A percentile compares a stretch with the other conserved stretches of the same genome.
Evolutionary conservation across 108 stramenopile genomes (phyloP).

Genomic region (Discostella stelligeroides): DNA sequence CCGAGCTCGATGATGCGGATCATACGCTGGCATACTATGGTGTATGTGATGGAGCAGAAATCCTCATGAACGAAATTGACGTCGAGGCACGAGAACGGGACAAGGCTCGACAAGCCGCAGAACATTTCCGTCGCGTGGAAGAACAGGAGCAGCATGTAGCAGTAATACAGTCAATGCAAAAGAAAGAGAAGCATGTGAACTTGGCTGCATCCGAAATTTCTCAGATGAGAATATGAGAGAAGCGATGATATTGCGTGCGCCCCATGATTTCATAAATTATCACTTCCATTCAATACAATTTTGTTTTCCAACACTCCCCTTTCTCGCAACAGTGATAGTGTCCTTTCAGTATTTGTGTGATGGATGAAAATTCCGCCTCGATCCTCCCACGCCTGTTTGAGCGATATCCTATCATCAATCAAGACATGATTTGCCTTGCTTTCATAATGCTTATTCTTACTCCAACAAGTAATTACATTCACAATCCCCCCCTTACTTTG

Average conservation of each 20-base stretch:
- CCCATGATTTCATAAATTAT: background rate
- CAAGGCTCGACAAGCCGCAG: constrained; percentile 32
- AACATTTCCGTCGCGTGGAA: constrained; percentile 45
- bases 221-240: constrained; percentile 13
- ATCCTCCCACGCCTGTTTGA: constrained; percentile 60
- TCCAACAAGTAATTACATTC: constrained; percentile 85
- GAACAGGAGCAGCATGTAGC: constrained; percentile 55
- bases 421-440: constrained; percentile 60
- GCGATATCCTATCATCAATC: constrained; percentile 71
- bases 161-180: constrained; percentile 52
- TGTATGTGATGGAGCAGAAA: constrained; percentile 83
- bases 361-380: constrained; percentile 85
- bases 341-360: constrained; percentile 46
- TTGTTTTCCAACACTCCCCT: constrained; percentile 29
- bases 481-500: constrained; percentile 29
- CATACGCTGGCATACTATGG: constrained; percentile 82
- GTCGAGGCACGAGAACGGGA: constrained; percentile 46
- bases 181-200: constrained; percentile 30
- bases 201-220: constrained; percentile 16
- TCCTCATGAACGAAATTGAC: constrained; percentile 85
- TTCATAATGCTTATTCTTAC: constrained; percentile 74
- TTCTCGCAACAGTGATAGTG: constrained; percentile 30
- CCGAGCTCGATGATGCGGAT: constrained; percentile 76
- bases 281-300: too few species aligned
- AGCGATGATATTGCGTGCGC: background rate